Percentiles rank a stretch among this genome's conserved stretches.
Conservation (phyloP, 1,284 basidiomycete genomes). For the Puccinia coronata region DNA sequence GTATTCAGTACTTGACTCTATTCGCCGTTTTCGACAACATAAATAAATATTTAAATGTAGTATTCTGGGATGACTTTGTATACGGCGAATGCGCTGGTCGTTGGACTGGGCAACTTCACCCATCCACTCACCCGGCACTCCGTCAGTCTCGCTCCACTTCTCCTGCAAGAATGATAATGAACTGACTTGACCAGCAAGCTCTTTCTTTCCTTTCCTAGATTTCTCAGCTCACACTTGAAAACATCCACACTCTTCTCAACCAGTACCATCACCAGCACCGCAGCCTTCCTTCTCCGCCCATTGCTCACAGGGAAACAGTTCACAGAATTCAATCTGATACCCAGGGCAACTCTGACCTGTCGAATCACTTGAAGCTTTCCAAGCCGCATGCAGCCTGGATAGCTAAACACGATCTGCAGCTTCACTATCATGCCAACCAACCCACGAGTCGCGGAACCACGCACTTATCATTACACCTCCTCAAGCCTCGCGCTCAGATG, state of each 20-base stretch:
- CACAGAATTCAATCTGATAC: not conserved
- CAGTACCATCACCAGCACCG: not conserved
- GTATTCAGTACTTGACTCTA: too few species aligned
- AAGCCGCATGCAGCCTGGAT: slow-evolving; percentile 26
- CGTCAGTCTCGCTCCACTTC: slow-evolving; percentile 1
- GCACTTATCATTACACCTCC: slow-evolving; percentile 12
- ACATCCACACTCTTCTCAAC: slow-evolving; percentile 25
- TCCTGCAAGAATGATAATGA: too few species aligned
- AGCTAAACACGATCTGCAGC: not conserved
- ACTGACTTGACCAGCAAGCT: not conserved
- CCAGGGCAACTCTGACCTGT: not conserved
- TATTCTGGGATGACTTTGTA: too few species aligned
- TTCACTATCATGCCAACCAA: not conserved
- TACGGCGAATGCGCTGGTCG: slow-evolving; percentile 16
- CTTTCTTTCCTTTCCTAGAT: slow-evolving; percentile 4
- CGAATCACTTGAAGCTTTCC: slow-evolving; percentile 3
- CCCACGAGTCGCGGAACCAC: not conserved
- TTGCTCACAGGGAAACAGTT: not conserved
- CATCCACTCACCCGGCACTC: slow-evolving; percentile 39
- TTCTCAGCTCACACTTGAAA: slow-evolving; percentile 30
- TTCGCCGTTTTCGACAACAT: too few species aligned
- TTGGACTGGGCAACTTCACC: slow-evolving; percentile 31
- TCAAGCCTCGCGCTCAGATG: slow-evolving; percentile 35
- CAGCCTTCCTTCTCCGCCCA: not conserved
- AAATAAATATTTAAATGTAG: too few species aligned